Evolutionary conservation across 139 green algal genomes (phyloP), one percentile per base, ranked within the genome.

Genomic region (Closterium sp.): DNA sequence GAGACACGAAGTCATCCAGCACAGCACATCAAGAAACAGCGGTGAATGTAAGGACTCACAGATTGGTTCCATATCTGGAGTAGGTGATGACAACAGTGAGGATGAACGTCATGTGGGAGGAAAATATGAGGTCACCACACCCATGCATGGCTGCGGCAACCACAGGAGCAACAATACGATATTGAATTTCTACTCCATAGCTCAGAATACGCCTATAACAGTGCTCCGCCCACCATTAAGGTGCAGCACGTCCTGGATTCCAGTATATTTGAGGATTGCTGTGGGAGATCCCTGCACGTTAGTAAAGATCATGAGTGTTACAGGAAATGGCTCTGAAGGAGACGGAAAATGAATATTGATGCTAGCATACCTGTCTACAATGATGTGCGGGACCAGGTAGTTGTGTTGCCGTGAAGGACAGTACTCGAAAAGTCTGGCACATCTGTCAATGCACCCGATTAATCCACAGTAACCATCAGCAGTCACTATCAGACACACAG

Each of bases 111-210:
- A 92, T 92, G 91, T 93, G 88, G 38, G 96, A 98, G 1, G 95
- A 97, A 95, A 99, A 99, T 89, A 99, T 98, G 86, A 99, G 96
- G 95, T 99, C 97, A 4, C 97, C 97, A 92, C 97, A 99, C n/a
- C 91, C 91, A 93, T 93, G 92, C 86, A 93, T 88, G 19, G 62
- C 62, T 79, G 62, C 62, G 19, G 62, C 17, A 79, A 79, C 62
- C 62, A 79, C 62, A 79, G 62, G 62, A 19, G 4, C 62, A 79
- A 13, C 17, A 22, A 79, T 79, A 79, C 17, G 19, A 24, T 79
- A 21, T 79, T 22, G 4, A 27, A 79, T 27, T 9, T 79, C 62
- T 13, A 13, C 19, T 79, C 62, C 27, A n/a, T n/a, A n/a, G 62
- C 17, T 79, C 17, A 22, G 27, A 13, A 13, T 13, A 79, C 11